Conservation (phyloP, 1,284 basidiomycete species). For the Malassezia japonica region DNA sequence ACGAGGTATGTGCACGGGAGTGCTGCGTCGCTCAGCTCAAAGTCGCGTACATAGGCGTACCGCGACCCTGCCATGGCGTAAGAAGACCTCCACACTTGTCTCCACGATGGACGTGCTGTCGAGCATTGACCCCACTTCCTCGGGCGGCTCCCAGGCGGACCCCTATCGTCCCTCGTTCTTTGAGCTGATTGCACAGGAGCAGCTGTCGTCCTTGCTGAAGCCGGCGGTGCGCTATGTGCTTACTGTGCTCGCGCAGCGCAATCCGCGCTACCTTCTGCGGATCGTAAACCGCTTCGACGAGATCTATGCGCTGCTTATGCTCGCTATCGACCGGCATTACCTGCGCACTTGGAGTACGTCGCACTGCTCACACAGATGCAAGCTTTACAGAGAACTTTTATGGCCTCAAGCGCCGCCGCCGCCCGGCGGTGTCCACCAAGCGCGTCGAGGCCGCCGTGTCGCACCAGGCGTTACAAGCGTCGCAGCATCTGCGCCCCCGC, state of each 20-base stretch:
- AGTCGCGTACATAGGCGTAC: conserved; percentile 80
- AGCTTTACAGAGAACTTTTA: conserved; percentile 91
- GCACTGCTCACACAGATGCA: conserved; percentile 51
- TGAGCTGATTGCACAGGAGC: conserved; percentile 89
- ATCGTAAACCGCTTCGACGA: conserved; percentile 93
- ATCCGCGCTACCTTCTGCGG: conserved; percentile 82
- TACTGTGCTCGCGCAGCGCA: conserved; percentile 80
- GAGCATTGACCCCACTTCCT: conserved; percentile 29
- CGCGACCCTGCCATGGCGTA: conserved; percentile 73
- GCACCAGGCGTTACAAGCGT: conserved; percentile 7
- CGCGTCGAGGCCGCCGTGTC: conserved; percentile 11
- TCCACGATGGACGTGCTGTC: conserved; percentile 30
- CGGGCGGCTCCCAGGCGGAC: conserved; percentile 26
- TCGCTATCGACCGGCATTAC: conserved; percentile 82
- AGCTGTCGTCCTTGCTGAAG: conserved; percentile 80
- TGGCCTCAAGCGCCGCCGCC: conserved; percentile 67
- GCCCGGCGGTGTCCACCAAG: conserved; percentile 52
- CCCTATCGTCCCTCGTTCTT: conserved; percentile 75
- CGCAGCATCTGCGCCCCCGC: conserved; percentile 22
- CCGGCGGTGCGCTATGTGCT: conserved; percentile 92
- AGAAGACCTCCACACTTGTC: conserved; percentile 3
- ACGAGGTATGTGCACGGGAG: conserved; percentile 77
- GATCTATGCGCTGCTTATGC: conserved; percentile 78
- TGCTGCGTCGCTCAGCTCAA: conserved; percentile 77
- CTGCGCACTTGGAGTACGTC: conserved; percentile 63